phyloP scores from a whole-genome alignment of 306 rosid genomes.

The Rosa persica region DNA sequence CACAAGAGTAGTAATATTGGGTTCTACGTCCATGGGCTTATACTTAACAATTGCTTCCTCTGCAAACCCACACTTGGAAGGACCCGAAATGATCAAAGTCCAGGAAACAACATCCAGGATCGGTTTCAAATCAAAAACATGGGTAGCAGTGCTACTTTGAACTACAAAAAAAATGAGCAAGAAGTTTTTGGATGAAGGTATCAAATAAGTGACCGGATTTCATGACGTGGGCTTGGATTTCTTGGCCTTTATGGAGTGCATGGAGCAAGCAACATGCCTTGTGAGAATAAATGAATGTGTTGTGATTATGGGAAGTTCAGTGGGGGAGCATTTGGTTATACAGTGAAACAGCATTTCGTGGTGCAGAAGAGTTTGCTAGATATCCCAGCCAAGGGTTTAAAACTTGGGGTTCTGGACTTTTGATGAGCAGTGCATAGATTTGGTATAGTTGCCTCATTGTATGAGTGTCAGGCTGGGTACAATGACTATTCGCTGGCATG shows the following conservation, averaged over 20 bases:
- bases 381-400: slow-evolving; percentile 46
- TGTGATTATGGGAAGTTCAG: slow-evolving; percentile 57
- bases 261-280: slow-evolving; percentile 50
- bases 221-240: slow-evolving; percentile 62
- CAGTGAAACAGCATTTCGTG: slow-evolving; percentile 55
- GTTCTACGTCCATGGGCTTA: slow-evolving; percentile 47
- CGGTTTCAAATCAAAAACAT: slow-evolving; percentile 44
- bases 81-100: slow-evolving; percentile 69
- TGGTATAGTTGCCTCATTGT: slow-evolving; percentile 32
- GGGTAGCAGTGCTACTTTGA: slow-evolving; percentile 44
- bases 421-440: slow-evolving; percentile 49
- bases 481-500: not conserved
- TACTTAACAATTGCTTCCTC: slow-evolving; percentile 55
- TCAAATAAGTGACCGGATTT: slow-evolving; percentile 63
- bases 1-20: slow-evolving; percentile 61
- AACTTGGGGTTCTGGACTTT: slow-evolving; percentile 45
- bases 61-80: slow-evolving; percentile 58
- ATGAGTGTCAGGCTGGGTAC: not conserved
- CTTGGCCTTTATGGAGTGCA: slow-evolving; percentile 48
- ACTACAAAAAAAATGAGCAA: slow-evolving; percentile 58
- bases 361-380: slow-evolving; percentile 35
- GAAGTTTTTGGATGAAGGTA: slow-evolving; percentile 55
- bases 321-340: slow-evolving; percentile 58
- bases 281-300: slow-evolving; percentile 60
- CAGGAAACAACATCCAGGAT: slow-evolving; percentile 75